phyloP scores from a whole-genome alignment of 139 green algal genomes.

The Picochlorum sp. region DNA sequence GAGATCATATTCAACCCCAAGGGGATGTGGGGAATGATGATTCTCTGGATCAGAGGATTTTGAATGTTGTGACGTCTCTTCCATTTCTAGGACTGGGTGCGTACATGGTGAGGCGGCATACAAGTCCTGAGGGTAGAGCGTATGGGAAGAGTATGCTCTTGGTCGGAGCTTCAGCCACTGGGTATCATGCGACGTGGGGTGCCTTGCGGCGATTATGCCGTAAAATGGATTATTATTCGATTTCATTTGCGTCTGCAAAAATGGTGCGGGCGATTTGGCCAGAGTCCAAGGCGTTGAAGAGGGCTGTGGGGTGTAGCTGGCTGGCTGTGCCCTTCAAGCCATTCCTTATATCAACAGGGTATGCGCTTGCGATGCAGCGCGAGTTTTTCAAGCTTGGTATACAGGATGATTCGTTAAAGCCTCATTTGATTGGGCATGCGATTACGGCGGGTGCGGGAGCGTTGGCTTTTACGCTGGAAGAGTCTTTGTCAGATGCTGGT shows the following conservation, averaged over 20 bases:
- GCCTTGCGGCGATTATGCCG: slow-evolving; percentile 32
- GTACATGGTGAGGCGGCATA: slow-evolving; percentile 37
- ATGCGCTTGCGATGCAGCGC: slow-evolving; percentile 35
- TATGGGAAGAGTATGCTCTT: slow-evolving; percentile 47
- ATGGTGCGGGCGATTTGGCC: slow-evolving; percentile 43
- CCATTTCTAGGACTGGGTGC: slow-evolving; percentile 47
- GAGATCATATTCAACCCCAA: slow-evolving; percentile 15
- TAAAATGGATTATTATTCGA: slow-evolving; percentile 65
- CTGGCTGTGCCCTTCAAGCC: slow-evolving; percentile 54
- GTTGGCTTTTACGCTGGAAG: slow-evolving; percentile 45
- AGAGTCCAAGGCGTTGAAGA: neutral
- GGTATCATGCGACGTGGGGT: slow-evolving; percentile 50
- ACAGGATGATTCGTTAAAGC: slow-evolving; percentile 21
- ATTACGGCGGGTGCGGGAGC: slow-evolving; percentile 31
- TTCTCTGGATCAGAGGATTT: slow-evolving; percentile 39
- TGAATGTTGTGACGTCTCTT: slow-evolving; percentile 55
- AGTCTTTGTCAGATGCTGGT: slow-evolving; percentile 4
- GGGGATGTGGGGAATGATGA: slow-evolving; percentile 32
- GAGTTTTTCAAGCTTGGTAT: slow-evolving; percentile 19
- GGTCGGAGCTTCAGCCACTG: slow-evolving; percentile 33
- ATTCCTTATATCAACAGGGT: slow-evolving; percentile 34
- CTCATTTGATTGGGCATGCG: slow-evolving; percentile 42
- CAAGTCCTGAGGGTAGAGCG: slow-evolving; percentile 32
- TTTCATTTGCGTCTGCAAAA: slow-evolving; percentile 22
- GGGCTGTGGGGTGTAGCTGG: slow-evolving; percentile 29